These are phyloP conservation scores for Umbelopsis sp. DNA, from an alignment of 371 early-diverging fungal species.

Conservation along the genomic window DNA sequence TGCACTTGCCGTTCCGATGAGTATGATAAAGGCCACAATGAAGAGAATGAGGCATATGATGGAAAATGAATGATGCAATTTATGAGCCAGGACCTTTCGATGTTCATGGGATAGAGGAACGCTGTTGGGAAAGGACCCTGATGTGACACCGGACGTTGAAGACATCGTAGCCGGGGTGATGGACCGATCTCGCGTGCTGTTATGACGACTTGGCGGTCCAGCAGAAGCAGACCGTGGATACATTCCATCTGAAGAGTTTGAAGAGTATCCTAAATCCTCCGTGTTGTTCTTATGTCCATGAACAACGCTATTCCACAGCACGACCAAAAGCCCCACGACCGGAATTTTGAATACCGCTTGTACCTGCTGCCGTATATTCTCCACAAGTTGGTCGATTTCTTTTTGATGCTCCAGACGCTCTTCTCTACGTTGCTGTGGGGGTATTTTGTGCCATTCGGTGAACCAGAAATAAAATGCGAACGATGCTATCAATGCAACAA, in stretches of 20 bases:
- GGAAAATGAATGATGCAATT: conserved; percentile 43
- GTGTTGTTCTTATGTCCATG: conserved; percentile 7
- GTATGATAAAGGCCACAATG: conserved; percentile 35
- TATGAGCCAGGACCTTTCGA: conserved; percentile 39
- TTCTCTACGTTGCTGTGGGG: conserved; percentile 44
- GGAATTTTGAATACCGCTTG: conserved; percentile 45
- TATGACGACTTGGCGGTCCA: not conserved
- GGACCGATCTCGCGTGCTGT: conserved; percentile 9
- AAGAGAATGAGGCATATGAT: conserved; percentile 34
- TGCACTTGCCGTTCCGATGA: conserved; percentile 37
- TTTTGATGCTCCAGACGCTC: conserved; percentile 47
- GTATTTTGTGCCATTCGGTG: conserved; percentile 50
- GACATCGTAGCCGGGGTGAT: conserved; percentile 9
- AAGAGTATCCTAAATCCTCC: conserved; percentile 14
- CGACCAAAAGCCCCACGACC: conserved; percentile 31
- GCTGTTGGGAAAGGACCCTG: not conserved
- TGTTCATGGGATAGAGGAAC: conserved; percentile 38
- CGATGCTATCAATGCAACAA: conserved; percentile 36
- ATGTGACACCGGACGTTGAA: not conserved
- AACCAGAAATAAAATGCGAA: conserved; percentile 56
- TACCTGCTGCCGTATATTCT: conserved; percentile 45
- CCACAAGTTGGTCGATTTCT: conserved; percentile 49
- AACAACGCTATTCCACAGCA: conserved; percentile 29
- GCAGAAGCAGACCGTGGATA: conserved; percentile 12
- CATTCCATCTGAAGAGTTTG: not conserved